Base-by-base conservation (phyloP, 495 filamentous ascomycete species). In the Aspergillus diversus region DNA sequence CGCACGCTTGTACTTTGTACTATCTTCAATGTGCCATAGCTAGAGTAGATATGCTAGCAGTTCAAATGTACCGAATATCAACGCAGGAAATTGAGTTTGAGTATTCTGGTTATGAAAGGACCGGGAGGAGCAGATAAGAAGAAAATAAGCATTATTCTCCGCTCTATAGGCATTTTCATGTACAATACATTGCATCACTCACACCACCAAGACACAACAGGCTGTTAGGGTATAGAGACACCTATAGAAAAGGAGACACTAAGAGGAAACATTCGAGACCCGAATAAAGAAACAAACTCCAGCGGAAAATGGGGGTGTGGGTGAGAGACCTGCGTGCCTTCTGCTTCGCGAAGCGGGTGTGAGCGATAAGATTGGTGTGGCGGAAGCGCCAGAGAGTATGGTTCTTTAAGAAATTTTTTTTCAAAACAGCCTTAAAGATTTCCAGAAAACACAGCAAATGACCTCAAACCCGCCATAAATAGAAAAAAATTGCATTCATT, bases 371-470 rank as follows among this genome's bases (percentile, higher is more conserved):
- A 50, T 50, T 6, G 47, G 21, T 27, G 21, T 27, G 2, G 16
- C 11, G 27, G 16, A 50, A 21, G 21, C 4, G 39, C n/a, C 11
- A 11, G 39, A 3, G n/a, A 12, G 8, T 15, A 43, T 27, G 47
- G 9, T n/a, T 9, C 47, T 9, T 8, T 50, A 17, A 17, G 27
- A 50, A 50, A 17, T 50, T 21, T 50, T n/a, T 7, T 7, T 50
- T 17, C 47, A 21, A 61, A 49, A 55, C 9, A 56, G 16, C 32
- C n/a, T 50, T 35, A n/a, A 61, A 27, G 16, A 63, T 56, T 63
- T 62, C 68, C 59, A 66, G 63, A 57, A 67, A 67, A 61, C 63
- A 66, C 60, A 71, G 55, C 61, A 66, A n/a, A 60, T 51, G 27
- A 66, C 63, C 59, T 50, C 55, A 66, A 70, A 65, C 49, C 52